These are phyloP conservation scores for Draba incana DNA, from an alignment of 345 rosid species.

Conservation along the genomic window DNA sequence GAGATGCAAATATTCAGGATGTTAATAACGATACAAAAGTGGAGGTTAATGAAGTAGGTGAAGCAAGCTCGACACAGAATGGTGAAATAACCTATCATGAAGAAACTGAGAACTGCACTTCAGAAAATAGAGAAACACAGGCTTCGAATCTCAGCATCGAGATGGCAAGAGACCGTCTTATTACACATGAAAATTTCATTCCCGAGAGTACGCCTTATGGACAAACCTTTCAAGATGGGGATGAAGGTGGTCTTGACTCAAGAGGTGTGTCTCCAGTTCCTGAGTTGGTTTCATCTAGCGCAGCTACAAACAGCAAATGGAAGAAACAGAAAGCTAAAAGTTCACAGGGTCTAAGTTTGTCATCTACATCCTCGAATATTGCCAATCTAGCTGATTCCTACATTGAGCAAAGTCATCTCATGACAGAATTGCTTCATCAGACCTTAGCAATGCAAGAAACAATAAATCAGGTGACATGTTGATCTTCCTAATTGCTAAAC, in stretches of 20 bases:
- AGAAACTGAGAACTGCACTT: conserved; percentile 44
- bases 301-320: conserved; percentile 53
- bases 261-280: conserved; percentile 48
- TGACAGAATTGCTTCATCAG: conserved; percentile 54
- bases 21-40: conserved; percentile 51
- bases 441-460: conserved; percentile 62
- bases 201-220: conserved; percentile 48
- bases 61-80: conserved; percentile 50
- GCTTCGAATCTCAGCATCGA: conserved; percentile 65
- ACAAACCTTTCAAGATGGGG: conserved; percentile 45
- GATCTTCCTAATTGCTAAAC: conserved; percentile 4
- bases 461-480: conserved; percentile 73
- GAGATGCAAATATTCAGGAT: conserved; percentile 55
- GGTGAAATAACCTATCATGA: conserved; percentile 49
- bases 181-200: conserved; percentile 47
- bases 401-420: conserved; percentile 47
- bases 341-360: conserved; percentile 53
- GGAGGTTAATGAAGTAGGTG: conserved; percentile 71
- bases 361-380: conserved; percentile 58
- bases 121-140: conserved; percentile 66
- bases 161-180: conserved; percentile 58
- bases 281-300: conserved; percentile 46
- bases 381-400: conserved; percentile 60
- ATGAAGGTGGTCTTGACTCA: conserved; percentile 48
- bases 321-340: conserved; percentile 66